A percentile compares a stretch with the other conserved stretches of the same genome.
These are phyloP conservation scores for Lactarius pseudohatsudake DNA, from an alignment of 768 basidiomycete genomes.

Conservation along the genomic window DNA sequence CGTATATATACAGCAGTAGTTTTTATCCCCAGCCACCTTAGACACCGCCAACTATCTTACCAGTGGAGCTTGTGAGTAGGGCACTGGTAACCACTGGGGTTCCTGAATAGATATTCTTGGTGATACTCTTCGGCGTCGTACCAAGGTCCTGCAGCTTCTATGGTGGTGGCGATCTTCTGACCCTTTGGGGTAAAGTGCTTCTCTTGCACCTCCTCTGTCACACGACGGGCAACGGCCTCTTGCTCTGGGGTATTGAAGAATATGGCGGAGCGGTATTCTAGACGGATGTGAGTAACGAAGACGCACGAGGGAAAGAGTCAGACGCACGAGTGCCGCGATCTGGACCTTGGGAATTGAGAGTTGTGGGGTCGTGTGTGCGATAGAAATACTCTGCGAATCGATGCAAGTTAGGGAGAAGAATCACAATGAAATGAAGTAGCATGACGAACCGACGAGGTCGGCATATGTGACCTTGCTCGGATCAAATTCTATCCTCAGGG, in stretches of 20 bases:
- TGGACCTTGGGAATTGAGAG: constrained; percentile 71
- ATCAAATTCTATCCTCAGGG: constrained; percentile 84
- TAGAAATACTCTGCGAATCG: constrained; percentile 79
- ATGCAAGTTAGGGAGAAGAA: neutral
- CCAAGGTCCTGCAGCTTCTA: constrained; percentile 71
- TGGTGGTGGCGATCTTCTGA: constrained; percentile 75
- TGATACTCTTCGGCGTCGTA: constrained; percentile 83
- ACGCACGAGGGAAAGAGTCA: no score
- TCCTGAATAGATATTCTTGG: constrained; percentile 79
- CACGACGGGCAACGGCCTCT: constrained; percentile 62
- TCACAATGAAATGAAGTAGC: neutral
- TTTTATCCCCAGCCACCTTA: neutral
- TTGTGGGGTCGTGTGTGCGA: constrained; percentile 91
- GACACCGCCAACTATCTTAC: constrained; percentile 41
- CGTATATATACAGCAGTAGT: neutral
- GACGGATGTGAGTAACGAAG: neutral
- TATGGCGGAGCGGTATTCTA: constrained; percentile 93
- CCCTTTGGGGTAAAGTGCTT: constrained; percentile 75
- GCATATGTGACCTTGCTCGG: constrained; percentile 73
- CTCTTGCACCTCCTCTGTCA: constrained; percentile 80
- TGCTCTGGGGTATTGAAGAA: constrained; percentile 80
- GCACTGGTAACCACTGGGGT: constrained; percentile 89
- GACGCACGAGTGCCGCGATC: constrained; percentile 77
- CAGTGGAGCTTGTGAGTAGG: constrained; percentile 85
- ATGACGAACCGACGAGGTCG: constrained; percentile 76